A percentile compares a stretch with the other conserved stretches of the same genome.
Conservation (phyloP, 139 green algal genomes). For the Coccomyxa sp. region DNA sequence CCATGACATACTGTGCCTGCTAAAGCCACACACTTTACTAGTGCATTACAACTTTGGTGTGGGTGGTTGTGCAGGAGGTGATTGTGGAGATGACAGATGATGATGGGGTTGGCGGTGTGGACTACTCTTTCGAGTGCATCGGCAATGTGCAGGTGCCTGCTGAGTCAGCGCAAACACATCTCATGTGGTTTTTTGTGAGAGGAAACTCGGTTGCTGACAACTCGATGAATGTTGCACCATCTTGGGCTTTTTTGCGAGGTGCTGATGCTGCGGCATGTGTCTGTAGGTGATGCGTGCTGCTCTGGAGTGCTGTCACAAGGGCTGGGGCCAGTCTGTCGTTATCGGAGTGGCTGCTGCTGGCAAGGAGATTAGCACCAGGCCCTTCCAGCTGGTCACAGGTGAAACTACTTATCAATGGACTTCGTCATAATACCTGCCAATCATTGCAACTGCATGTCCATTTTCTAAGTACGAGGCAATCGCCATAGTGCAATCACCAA, state of each 20-base stretch:
- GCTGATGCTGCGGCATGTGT: neutral
- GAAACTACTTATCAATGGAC: neutral
- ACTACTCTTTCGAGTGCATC: constrained; percentile 95
- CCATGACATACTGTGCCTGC: neutral
- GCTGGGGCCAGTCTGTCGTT: constrained; percentile 79
- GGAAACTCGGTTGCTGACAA: neutral
- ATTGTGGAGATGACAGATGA: constrained; percentile 83
- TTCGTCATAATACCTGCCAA: too few species aligned
- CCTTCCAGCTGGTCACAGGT: constrained; percentile 95
- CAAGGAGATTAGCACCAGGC: constrained; percentile 87
- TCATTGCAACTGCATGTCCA: neutral
- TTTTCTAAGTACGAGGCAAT: too few species aligned
- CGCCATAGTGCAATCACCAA: too few species aligned
- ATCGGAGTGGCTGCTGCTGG: constrained; percentile 83
- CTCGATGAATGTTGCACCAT: neutral
- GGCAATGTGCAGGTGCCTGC: constrained; percentile 58
- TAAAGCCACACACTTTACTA: neutral
- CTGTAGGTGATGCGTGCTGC: constrained; percentile 85
- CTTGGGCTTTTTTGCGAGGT: neutral
- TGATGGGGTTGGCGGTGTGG: constrained; percentile 66
- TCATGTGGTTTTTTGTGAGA: neutral
- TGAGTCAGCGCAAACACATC: constrained; percentile 17
- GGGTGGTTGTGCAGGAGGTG: constrained; percentile 42
- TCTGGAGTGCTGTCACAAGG: constrained; percentile 87
- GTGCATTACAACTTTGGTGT: neutral